Conservation (phyloP, 1,284 basidiomycete species). For the Tilletia setariae region DNA sequence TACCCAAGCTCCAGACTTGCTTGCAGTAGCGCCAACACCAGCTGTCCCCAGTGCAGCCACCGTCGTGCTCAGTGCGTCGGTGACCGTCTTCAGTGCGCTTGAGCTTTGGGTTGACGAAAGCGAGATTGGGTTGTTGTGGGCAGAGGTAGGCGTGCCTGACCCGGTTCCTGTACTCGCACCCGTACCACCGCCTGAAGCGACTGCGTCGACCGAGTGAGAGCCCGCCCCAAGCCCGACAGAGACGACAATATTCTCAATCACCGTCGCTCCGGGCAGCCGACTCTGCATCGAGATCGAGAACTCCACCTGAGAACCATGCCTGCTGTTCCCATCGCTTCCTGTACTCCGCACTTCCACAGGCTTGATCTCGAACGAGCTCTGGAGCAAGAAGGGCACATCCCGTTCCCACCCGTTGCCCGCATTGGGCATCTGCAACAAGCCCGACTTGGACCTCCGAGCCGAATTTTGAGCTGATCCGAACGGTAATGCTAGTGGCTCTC, state of each 20-base stretch:
- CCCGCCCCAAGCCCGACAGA: slow-evolving; percentile 36
- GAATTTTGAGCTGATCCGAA: neutral
- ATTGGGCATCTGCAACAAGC: neutral
- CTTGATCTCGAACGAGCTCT: slow-evolving; percentile 2
- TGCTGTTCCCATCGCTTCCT: neutral
- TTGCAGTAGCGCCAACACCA: slow-evolving; percentile 19
- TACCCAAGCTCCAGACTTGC: slow-evolving; percentile 7
- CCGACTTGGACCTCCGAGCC: neutral
- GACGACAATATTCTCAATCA: slow-evolving; percentile 34
- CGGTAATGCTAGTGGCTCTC: slow-evolving; percentile 50
- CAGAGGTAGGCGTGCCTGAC: neutral
- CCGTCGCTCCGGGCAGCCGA: slow-evolving; percentile 12
- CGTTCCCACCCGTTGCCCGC: slow-evolving; percentile 11
- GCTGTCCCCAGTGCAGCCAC: slow-evolving; percentile 11
- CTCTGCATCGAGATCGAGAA: slow-evolving; percentile 22
- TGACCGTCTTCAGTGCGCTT: neutral
- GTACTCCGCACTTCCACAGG: neutral
- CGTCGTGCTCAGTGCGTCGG: slow-evolving; percentile 5
- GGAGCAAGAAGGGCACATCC: neutral
- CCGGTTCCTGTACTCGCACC: neutral
- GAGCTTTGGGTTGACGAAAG: neutral
- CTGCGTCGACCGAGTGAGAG: slow-evolving; percentile 37
- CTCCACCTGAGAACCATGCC: neutral
- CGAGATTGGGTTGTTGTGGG: neutral
- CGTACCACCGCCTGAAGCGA: slow-evolving; percentile 22